These are phyloP conservation scores for Glycine soja DNA, from an alignment of 306 rosid species.

Conservation along the genomic window DNA sequence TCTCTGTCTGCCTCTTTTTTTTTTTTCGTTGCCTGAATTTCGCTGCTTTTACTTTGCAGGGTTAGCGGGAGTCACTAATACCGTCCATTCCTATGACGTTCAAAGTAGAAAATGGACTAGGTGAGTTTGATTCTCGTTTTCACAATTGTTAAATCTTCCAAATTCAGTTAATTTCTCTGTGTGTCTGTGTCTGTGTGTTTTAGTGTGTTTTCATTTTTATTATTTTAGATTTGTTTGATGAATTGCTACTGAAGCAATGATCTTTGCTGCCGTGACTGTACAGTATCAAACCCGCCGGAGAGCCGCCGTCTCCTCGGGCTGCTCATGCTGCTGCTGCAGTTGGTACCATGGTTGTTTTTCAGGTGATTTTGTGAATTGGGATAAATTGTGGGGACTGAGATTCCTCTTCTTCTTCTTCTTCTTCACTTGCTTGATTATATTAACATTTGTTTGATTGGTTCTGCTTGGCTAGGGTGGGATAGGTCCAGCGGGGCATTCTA, in stretches of 20 bases:
- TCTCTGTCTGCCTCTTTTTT: neutral
- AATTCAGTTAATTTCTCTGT: neutral
- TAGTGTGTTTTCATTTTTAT: neutral
- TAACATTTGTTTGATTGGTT: conserved; percentile 49
- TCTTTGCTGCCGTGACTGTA: conserved; percentile 46
- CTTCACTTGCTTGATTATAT: neutral
- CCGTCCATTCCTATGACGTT: conserved; percentile 90
- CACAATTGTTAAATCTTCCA: neutral
- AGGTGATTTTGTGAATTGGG: conserved; percentile 63
- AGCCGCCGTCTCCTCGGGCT: conserved; percentile 98
- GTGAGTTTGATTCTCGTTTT: conserved; percentile 60
- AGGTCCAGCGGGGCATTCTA: conserved; percentile 99
- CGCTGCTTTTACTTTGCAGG: conserved; percentile 53
- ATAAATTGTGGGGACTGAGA: neutral
- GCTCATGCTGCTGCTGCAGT: conserved; percentile 97
- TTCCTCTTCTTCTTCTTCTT: conserved; percentile 2
- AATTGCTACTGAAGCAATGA: conserved; percentile 45
- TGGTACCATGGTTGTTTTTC: conserved; percentile 98
- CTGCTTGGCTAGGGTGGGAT: conserved; percentile 87
- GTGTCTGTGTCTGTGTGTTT: neutral
- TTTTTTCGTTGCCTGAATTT: conserved; percentile 12
- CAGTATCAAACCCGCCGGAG: conserved; percentile 93
- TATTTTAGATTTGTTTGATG: conserved; percentile 15
- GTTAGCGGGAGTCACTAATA: conserved; percentile 93
- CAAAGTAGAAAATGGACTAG: conserved; percentile 89